Evolutionary conservation across 805 yeast genomes (phyloP).

Genomic region (Wickerhamomyces alni): DNA sequence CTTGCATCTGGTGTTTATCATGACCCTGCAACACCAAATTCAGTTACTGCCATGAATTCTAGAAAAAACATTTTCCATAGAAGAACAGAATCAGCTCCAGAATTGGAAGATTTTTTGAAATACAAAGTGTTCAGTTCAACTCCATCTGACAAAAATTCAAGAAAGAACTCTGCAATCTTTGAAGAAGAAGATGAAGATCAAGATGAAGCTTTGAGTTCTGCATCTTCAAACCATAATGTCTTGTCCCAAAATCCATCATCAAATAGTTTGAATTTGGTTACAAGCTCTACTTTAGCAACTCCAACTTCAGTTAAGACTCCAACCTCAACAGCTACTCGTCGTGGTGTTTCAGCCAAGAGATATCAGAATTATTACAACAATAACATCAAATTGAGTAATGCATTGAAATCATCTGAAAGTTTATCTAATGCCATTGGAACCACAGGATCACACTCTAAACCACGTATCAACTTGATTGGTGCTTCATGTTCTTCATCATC

Average conservation of each 20-base stretch:
- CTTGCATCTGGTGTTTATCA: conserved; percentile 37
- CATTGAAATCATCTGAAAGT: conserved; percentile 35
- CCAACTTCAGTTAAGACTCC: conserved; percentile 22
- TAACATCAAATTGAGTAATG: conserved; percentile 36
- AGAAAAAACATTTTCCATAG: conserved; percentile 34
- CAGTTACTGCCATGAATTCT: conserved; percentile 13
- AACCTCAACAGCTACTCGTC: conserved; percentile 15
- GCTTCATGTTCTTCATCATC: conserved; percentile 4
- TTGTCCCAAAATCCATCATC: conserved; percentile 17
- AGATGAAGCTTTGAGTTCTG: conserved; percentile 11
- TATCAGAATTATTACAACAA: conserved; percentile 44
- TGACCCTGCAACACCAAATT: conserved; percentile 17
- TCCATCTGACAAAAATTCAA: conserved; percentile 8
- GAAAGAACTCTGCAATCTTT: conserved; percentile 24
- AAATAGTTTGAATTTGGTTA: conserved; percentile 12
- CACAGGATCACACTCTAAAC: background rate
- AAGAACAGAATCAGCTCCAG: conserved; percentile 54
- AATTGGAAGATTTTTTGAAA: conserved; percentile 31
- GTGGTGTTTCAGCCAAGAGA: conserved; percentile 41
- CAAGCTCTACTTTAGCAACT: conserved; percentile 17
- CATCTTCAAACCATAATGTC: conserved; percentile 10
- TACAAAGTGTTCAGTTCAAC: conserved; percentile 9
- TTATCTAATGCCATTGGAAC: conserved; percentile 11
- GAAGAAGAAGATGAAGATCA: conserved; percentile 28
- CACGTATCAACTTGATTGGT: background rate